Evolutionary conservation across 805 yeast species (phyloP).

Genomic region (fission yeast (Schizosaccharomyces pombe)): ASM294v3 CU329670.1:2569001-2569500

Average conservation of each 20-base stretch:
- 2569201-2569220: constrained; percentile 81
- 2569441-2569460: constrained; percentile 84
- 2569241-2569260: constrained; percentile 86
- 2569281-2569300: constrained; percentile 84
- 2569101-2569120: constrained; percentile 92
- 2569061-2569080: constrained; percentile 91
- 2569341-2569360: constrained; percentile 88
- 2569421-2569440: constrained; percentile 73
- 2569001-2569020: constrained; percentile 96
- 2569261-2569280: constrained; percentile 84
- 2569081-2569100: constrained; percentile 73
- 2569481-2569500: constrained; percentile 61
- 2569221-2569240: constrained; percentile 67
- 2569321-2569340: constrained; percentile 85
- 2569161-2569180: constrained; percentile 74
- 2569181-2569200: constrained; percentile 76
- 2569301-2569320: constrained; percentile 86
- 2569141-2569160: constrained; percentile 36
- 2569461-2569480: constrained; percentile 96
- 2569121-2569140: constrained; percentile 94
- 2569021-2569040: constrained; percentile 82
- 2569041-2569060: constrained; percentile 78
- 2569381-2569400: constrained; percentile 93
- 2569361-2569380: constrained; percentile 84
- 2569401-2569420: constrained; percentile 67